Conservation (phyloP, 2,329 filamentous ascomycete species). For the Lachnellula arida region DNA sequence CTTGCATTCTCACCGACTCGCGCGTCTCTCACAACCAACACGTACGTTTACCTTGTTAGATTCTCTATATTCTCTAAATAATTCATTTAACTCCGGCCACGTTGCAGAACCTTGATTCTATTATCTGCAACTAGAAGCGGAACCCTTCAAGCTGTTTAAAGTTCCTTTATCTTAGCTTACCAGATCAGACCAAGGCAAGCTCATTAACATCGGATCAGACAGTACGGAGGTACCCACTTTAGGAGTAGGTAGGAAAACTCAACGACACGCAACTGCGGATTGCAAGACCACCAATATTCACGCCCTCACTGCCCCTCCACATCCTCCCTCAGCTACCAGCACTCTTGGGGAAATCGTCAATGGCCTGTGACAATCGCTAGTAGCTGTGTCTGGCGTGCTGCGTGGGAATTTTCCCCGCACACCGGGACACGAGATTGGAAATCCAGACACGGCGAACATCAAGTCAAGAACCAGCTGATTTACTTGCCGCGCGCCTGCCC, state of each 20-base stretch:
- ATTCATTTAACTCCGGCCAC: background rate
- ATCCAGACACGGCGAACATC: constrained; percentile 16
- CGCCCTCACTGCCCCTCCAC: constrained; percentile 1
- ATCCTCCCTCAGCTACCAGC: background rate
- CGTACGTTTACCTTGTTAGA: too few relatives aligned
- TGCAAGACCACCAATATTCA: background rate
- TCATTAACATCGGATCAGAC: background rate
- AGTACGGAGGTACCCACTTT: background rate
- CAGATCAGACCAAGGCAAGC: background rate
- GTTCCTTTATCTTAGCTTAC: background rate
- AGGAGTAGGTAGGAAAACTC: background rate
- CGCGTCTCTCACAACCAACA: background rate
- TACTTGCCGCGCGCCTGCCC: constrained; percentile 1
- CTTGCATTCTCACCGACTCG: background rate
- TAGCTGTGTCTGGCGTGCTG: constrained; percentile 49
- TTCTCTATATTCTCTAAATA: background rate
- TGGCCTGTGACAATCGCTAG: constrained; percentile 55
- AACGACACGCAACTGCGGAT: too few relatives aligned
- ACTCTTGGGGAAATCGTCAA: constrained; percentile 38
- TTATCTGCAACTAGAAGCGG: background rate
- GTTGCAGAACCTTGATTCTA: background rate
- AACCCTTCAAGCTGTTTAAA: background rate
- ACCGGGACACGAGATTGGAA: constrained; percentile 41
- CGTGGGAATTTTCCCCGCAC: constrained; percentile 55
- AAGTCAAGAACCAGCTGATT: constrained; percentile 11